A percentile compares a stretch with the other conserved stretches of the same genome.
phyloP scores from a whole-genome alignment of 805 yeast genomes.

The Suhomyces tanzawaensis region DNA sequence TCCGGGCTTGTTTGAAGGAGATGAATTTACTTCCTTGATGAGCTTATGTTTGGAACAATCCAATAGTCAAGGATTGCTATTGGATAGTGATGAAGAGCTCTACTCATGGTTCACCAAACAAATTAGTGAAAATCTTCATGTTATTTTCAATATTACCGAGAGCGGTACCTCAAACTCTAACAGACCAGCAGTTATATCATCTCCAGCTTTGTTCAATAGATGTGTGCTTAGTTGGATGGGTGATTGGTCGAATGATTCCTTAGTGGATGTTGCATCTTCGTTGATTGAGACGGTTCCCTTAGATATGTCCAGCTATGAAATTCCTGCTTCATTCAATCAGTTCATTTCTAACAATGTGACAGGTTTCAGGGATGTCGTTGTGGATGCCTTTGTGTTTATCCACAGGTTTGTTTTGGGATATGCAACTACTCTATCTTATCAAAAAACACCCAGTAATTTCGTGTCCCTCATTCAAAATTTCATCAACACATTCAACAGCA shows the following conservation, averaged over 20 bases:
- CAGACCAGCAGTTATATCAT: conserved; percentile 45
- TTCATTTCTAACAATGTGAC: conserved; percentile 11
- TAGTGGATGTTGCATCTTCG: conserved; percentile 48
- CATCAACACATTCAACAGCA: conserved; percentile 36
- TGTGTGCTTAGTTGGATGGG: conserved; percentile 92
- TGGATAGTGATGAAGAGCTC: conserved; percentile 68
- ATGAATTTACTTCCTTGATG: conserved; percentile 56
- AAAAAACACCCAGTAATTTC: conserved; percentile 53
- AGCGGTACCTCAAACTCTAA: conserved; percentile 13
- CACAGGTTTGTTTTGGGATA: conserved; percentile 32
- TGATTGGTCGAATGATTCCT: conserved; percentile 60
- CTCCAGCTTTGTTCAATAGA: conserved; percentile 87
- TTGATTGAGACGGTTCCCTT: conserved; percentile 49
- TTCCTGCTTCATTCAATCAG: conserved; percentile 26
- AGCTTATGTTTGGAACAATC: conserved; percentile 55
- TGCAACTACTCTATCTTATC: conserved; percentile 6
- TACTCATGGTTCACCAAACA: conserved; percentile 72
- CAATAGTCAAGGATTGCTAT: conserved; percentile 54
- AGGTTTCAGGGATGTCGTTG: conserved; percentile 43
- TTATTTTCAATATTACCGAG: conserved; percentile 71
- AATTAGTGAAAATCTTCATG: conserved; percentile 72
- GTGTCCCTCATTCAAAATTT: conserved; percentile 51
- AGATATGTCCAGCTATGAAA: conserved; percentile 42
- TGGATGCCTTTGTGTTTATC: conserved; percentile 45
- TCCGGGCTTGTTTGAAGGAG: conserved; percentile 84